phyloP scores from a whole-genome alignment of 1,284 basidiomycete species.

The Pulchroboletus neoregius region DNA sequence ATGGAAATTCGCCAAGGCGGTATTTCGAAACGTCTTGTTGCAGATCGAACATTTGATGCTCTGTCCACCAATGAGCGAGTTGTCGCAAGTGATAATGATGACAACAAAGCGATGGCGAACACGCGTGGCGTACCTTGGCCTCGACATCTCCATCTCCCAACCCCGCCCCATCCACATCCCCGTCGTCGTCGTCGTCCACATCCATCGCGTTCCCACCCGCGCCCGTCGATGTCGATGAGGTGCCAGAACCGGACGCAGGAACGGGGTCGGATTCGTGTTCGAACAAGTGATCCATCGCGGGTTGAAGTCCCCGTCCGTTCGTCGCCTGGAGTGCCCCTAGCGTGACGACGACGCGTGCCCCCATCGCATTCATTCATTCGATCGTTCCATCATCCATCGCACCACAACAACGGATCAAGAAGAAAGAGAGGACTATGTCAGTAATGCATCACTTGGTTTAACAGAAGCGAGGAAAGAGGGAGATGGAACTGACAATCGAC shows the following conservation, averaged over 20 bases:
- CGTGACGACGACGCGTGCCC: background rate
- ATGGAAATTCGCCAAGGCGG: conserved; percentile 88
- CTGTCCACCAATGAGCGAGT: conserved; percentile 41
- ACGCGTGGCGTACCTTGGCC: conserved; percentile 48
- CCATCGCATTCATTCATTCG: no score
- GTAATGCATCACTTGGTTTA: no score
- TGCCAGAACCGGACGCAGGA: conserved; percentile 51
- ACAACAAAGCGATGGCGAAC: no score
- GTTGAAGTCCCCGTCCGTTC: conserved; percentile 73
- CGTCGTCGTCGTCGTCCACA: conserved; percentile 62
- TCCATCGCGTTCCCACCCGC: conserved; percentile 40
- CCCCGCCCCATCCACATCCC: conserved; percentile 60
- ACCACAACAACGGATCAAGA: no score
- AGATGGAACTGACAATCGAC: conserved; percentile 66
- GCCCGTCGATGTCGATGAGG: conserved; percentile 17
- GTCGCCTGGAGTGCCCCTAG: conserved; percentile 85
- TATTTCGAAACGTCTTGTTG: conserved; percentile 84
- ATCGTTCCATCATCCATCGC: no score
- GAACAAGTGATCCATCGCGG: conserved; percentile 85
- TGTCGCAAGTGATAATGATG: no score
- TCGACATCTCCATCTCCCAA: conserved; percentile 41
- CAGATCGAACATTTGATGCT: conserved; percentile 81
- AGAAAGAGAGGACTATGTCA: no score
- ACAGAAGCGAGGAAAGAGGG: conserved; percentile 1
- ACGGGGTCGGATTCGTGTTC: conserved; percentile 73